Conservation (phyloP, 2,329 filamentous ascomycete species). For the Hypoxylon sp. region DNA sequence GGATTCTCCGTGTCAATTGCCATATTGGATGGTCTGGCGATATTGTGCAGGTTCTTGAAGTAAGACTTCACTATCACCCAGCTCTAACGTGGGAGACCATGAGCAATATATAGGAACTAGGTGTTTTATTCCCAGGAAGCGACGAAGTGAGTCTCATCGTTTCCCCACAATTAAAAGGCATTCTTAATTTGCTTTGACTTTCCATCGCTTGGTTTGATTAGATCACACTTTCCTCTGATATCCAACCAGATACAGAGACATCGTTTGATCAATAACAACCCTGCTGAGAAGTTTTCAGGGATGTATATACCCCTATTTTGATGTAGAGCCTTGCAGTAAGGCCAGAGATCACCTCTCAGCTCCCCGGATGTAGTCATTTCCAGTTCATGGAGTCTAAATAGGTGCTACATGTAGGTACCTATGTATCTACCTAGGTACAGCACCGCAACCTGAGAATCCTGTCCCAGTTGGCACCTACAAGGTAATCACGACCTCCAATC, state of each 20-base stretch:
- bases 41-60: neutral
- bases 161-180: neutral
- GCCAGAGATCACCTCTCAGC: neutral
- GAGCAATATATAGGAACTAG: neutral
- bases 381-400: neutral
- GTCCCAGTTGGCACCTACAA: neutral
- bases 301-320: neutral
- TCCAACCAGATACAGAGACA: neutral
- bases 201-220: neutral
- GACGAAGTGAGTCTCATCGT: too few relatives aligned
- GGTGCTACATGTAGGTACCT: neutral
- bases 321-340: neutral
- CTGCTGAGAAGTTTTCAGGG: neutral
- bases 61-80: neutral
- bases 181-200: neutral
- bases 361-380: too few relatives aligned
- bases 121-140: too few relatives aligned
- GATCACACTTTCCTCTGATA: neutral
- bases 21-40: neutral
- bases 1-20: conserved; percentile 22
- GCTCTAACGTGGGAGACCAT: neutral
- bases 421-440: too few relatives aligned
- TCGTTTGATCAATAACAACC: neutral
- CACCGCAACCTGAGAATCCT: neutral
- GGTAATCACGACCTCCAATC: neutral